Evolutionary conservation across 352 stramenopile species (phyloP).

Genomic region (Plasmopara halstedii): DNA sequence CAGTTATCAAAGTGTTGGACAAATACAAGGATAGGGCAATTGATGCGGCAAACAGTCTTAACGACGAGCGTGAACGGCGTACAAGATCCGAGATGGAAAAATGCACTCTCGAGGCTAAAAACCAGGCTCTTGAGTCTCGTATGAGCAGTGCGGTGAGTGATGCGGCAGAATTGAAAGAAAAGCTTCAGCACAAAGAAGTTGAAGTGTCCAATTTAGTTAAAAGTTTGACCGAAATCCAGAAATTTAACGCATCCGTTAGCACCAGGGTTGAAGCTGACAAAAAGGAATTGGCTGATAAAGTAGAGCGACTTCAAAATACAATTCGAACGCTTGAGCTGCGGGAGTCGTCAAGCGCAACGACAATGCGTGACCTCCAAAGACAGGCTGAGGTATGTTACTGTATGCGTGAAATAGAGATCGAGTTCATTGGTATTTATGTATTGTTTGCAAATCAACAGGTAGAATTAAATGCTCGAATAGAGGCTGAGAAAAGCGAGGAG

Average conservation of each 20-base stretch:
- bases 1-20: slow-evolving; percentile 40
- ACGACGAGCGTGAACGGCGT: slow-evolving; percentile 45
- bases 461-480: slow-evolving; percentile 17
- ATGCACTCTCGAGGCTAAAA: slow-evolving; percentile 48
- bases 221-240: slow-evolving; percentile 71
- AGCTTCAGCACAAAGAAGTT: slow-evolving; percentile 58
- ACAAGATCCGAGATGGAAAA: slow-evolving; percentile 56
- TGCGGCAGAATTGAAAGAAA: slow-evolving; percentile 42
- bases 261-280: slow-evolving; percentile 65
- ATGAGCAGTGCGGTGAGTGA: slow-evolving; percentile 28
- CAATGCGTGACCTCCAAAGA: slow-evolving; percentile 40
- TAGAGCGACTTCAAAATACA: slow-evolving; percentile 42
- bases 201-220: slow-evolving; percentile 59
- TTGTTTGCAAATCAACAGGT: slow-evolving; percentile 12
- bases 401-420: too few species aligned
- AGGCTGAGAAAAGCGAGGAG: slow-evolving; percentile 31
- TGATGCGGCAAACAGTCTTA: slow-evolving; percentile 35
- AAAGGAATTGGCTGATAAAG: slow-evolving; percentile 51
- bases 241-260: slow-evolving; percentile 54
- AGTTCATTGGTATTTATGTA: too few species aligned
- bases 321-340: slow-evolving; percentile 44
- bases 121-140: slow-evolving; percentile 43
- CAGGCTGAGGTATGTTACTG: slow-evolving; percentile 44
- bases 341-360: slow-evolving; percentile 33
- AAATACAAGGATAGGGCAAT: slow-evolving; percentile 35